Base-by-base conservation (phyloP, 129 eudicot species). In the Ambrosia trifida region DNA sequence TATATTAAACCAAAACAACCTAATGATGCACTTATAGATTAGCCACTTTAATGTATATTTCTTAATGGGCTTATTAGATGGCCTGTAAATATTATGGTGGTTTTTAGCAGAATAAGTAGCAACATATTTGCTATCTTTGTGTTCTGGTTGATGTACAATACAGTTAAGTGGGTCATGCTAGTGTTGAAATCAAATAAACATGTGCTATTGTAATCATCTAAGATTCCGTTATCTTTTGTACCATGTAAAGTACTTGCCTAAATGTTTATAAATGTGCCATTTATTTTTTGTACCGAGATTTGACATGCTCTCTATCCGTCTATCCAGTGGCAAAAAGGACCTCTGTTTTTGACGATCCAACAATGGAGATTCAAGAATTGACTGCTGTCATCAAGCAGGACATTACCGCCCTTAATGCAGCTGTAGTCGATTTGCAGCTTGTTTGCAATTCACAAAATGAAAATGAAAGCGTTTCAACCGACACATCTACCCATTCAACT, bases 351-450 rank as follows among this genome's bases (percentile, higher is more conserved):
- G 88, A 89, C 50, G 98, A 93, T 75, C 98, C 98, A 65, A 87
- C 91, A 2, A 47, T 78, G 78, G 98, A 93, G 81, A 93, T 93
- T 74, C 96, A 93, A 76, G 98, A 93, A 85, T 64, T 93, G 73
- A 93, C 98, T 16, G 87, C 95, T 70, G 89, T 93, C 67, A 93
- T 93, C 75, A 93, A 93, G 83, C 96, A 93, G 82, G 98, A 89
- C 82, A 93, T 93, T 16, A 85, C 89, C 20, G 96, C 98, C 11
- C 91, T 93, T 60, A 93, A 93, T 68, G 80, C 90, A 46, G 98
- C 91, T 52, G 91, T 93, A 59, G 95, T 93, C 35, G 98, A 93
- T 78, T 86, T 93, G 81, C 98, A 93, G 78, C 76, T 89, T 54
- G 60, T 89, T 38, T 81, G 90, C 80, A 87, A 82, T 74, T 80